These are phyloP conservation scores for Brettanomyces sp. DNA, from an alignment of 805 yeast species.

Conservation along the genomic window DNA sequence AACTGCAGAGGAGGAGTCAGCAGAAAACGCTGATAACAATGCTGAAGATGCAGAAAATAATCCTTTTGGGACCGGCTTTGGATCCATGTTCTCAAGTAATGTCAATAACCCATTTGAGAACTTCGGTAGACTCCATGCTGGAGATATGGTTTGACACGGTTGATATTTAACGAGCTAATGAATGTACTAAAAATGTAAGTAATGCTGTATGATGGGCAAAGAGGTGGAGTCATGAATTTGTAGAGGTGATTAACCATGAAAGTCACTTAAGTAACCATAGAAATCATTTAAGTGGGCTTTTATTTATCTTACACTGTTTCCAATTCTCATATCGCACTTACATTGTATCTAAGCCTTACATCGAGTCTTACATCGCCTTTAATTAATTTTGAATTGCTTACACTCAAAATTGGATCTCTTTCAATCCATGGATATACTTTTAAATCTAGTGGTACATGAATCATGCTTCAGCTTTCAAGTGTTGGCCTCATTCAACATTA, in stretches of 20 bases:
- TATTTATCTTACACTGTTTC: too few relatives aligned
- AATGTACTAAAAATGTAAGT: neutral
- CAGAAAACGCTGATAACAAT: neutral
- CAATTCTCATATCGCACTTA: too few relatives aligned
- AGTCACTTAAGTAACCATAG: too few relatives aligned
- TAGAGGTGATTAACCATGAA: too few relatives aligned
- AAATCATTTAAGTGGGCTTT: too few relatives aligned
- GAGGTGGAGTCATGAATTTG: too few relatives aligned
- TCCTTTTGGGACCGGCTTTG: neutral
- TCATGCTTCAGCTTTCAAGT: too few relatives aligned
- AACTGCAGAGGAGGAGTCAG: neutral
- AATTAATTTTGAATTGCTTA: neutral
- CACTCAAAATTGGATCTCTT: neutral
- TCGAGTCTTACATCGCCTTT: too few relatives aligned
- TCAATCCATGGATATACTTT: neutral
- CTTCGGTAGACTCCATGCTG: neutral
- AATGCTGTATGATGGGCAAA: neutral
- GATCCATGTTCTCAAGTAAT: neutral
- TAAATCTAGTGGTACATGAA: neutral
- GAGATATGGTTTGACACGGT: neutral
- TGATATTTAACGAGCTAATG: neutral
- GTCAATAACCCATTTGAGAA: neutral
- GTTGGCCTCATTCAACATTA: conserved; percentile 16
- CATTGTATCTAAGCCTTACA: too few relatives aligned
- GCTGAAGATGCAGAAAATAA: neutral